Conservation (phyloP, 768 basidiomycete species). For the Chiua virens region DNA sequence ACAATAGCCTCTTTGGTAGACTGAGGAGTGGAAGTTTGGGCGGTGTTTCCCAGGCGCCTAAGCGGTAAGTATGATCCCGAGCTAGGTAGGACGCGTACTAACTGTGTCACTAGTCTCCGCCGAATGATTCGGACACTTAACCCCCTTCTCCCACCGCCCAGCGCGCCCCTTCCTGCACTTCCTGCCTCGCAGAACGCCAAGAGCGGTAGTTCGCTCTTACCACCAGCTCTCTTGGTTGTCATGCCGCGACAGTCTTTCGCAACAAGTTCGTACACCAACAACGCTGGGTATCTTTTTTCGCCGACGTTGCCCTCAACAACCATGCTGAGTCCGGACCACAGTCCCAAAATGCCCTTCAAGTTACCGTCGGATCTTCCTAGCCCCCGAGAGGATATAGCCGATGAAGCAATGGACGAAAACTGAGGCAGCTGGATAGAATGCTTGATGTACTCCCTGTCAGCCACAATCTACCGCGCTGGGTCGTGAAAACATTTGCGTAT, state of each 20-base stretch:
- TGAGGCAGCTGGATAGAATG: constrained; percentile 3
- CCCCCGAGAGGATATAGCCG: constrained; percentile 3
- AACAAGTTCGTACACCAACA: not conserved
- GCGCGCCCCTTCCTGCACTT: constrained; percentile 28
- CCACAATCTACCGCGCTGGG: constrained; percentile 13
- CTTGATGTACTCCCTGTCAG: constrained; percentile 10
- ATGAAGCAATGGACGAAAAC: constrained; percentile 24
- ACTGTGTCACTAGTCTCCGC: constrained; percentile 35
- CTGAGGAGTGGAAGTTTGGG: constrained; percentile 55
- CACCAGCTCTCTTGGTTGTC: constrained; percentile 19
- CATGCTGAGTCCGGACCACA: constrained; percentile 9
- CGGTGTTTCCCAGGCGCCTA: constrained; percentile 30
- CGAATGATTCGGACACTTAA: constrained; percentile 35
- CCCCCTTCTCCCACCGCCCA: constrained; percentile 29
- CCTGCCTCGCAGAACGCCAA: constrained; percentile 25
- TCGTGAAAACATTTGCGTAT: constrained; percentile 5
- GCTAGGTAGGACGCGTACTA: not conserved
- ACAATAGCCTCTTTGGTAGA: constrained; percentile 48
- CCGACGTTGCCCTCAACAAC: constrained; percentile 1
- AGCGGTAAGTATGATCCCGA: constrained; percentile 31
- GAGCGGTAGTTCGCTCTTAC: constrained; percentile 11
- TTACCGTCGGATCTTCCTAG: constrained; percentile 5
- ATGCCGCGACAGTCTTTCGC: constrained; percentile 20
- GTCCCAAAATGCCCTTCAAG: constrained; percentile 10
- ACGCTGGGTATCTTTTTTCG: not conserved